Evolutionary conservation across 1,284 basidiomycete genomes (phyloP).

Genomic region (Ganoderma sinense): DNA sequence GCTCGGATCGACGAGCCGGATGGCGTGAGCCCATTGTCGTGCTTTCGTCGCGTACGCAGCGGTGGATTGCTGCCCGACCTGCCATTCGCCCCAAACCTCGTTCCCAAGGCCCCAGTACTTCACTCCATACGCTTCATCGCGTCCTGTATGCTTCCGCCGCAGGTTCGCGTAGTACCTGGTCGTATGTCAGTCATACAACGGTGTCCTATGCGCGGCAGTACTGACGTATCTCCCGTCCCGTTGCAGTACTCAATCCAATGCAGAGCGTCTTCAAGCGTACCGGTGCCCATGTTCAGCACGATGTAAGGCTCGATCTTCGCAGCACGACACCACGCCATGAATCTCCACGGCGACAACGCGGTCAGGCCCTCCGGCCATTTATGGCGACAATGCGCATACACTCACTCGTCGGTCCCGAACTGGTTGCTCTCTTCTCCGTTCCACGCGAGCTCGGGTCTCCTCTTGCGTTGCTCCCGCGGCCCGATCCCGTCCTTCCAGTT

Average conservation of each 20-base stretch:
- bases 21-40: slow-evolving; percentile 69
- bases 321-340: slow-evolving; percentile 56
- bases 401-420: slow-evolving; percentile 67
- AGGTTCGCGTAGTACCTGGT: slow-evolving; percentile 67
- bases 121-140: slow-evolving; percentile 61
- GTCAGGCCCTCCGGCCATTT: neutral
- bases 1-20: slow-evolving; percentile 64
- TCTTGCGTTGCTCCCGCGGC: slow-evolving; percentile 57
- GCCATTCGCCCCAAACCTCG: slow-evolving; percentile 71
- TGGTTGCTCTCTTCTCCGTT: slow-evolving; percentile 67
- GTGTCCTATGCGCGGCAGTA: slow-evolving; percentile 32
- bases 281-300: slow-evolving; percentile 73
- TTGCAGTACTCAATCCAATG: slow-evolving; percentile 76
- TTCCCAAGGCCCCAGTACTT: slow-evolving; percentile 47
- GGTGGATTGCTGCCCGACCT: slow-evolving; percentile 68
- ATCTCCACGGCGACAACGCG: slow-evolving; percentile 40
- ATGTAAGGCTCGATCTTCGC: slow-evolving; percentile 66
- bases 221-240: slow-evolving; percentile 45
- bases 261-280: slow-evolving; percentile 68
- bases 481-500: slow-evolving; percentile 75
- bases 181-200: neutral
- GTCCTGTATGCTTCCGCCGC: slow-evolving; percentile 60
- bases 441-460: slow-evolving; percentile 73
- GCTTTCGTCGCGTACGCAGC: slow-evolving; percentile 66
- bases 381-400: neutral